phyloP scores from a whole-genome alignment of 768 basidiomycete genomes.

The Calocybe indica region DNA sequence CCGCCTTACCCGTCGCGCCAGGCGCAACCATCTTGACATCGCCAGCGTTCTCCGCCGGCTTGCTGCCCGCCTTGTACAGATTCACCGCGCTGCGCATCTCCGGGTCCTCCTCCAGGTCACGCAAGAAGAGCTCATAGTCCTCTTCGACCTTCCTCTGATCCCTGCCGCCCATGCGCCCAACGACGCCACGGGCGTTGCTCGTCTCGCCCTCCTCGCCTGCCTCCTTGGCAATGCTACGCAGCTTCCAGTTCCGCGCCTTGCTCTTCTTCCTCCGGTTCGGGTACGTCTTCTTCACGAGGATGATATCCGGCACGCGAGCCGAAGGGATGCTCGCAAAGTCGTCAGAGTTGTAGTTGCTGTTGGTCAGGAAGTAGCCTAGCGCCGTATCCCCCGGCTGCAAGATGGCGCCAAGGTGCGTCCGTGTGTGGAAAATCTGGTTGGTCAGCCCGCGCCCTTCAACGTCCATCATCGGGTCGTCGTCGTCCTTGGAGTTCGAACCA shows the following conservation, averaged over 20 bases:
- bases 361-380: conserved; percentile 84
- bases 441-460: conserved; percentile 51
- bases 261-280: conserved; percentile 91
- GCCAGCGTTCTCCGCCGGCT: too few relatives aligned
- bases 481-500: conserved; percentile 15
- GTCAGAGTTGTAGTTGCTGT: conserved; percentile 90
- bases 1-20: conserved; percentile 25
- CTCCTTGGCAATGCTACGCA: conserved; percentile 91
- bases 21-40: conserved; percentile 50
- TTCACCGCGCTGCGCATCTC: conserved; percentile 86
- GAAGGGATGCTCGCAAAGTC: conserved; percentile 65
- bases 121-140: conserved; percentile 94
- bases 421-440: conserved; percentile 89
- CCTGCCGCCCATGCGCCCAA: conserved; percentile 84
- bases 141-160: conserved; percentile 92
- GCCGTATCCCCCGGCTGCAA: conserved; percentile 94
- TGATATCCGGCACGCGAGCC: conserved; percentile 79
- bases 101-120: conserved; percentile 91
- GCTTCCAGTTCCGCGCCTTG: conserved; percentile 77
- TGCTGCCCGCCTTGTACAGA: conserved; percentile 59
- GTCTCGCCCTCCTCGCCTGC: conserved; percentile 83
- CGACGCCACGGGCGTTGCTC: conserved; percentile 72
- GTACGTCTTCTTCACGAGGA: conserved; percentile 94
- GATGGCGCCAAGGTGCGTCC: conserved; percentile 88
- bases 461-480: conserved; percentile 49